Percentiles rank a stretch among this genome's conserved stretches.
These are phyloP conservation scores for Pugionium dolabratum DNA, from an alignment of 345 rosid genomes.

Conservation along the genomic window DNA sequence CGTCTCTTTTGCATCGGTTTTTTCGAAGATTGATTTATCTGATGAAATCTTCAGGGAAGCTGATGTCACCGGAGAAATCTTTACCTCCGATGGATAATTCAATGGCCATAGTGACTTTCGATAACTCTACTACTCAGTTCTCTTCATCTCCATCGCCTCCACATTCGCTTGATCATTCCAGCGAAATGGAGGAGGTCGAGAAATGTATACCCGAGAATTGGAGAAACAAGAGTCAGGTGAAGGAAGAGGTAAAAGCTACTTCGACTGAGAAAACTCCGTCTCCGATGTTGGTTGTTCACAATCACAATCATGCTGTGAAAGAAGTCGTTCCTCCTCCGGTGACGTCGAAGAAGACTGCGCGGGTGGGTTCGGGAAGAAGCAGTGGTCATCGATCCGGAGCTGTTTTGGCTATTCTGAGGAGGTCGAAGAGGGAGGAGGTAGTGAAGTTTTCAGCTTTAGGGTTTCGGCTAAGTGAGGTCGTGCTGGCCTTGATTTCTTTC, in stretches of 20 bases:
- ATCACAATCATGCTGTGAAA: slow-evolving; percentile 32
- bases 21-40: not conserved
- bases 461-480: slow-evolving; percentile 66
- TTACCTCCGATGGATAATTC: slow-evolving; percentile 47
- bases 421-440: slow-evolving; percentile 34
- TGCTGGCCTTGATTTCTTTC: slow-evolving; percentile 81
- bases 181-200: slow-evolving; percentile 30
- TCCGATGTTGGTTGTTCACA: slow-evolving; percentile 39
- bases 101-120: slow-evolving; percentile 62
- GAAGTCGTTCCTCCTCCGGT: slow-evolving; percentile 23
- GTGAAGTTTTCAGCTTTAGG: slow-evolving; percentile 60
- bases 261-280: slow-evolving; percentile 28
- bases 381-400: slow-evolving; percentile 44
- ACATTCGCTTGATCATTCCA: slow-evolving; percentile 46
- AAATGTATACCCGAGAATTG: slow-evolving; percentile 18
- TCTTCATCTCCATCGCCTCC: slow-evolving; percentile 51
- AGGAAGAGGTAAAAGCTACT: not conserved
- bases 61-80: slow-evolving; percentile 16
- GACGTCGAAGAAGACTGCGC: slow-evolving; percentile 41
- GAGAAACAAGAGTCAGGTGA: slow-evolving; percentile 21
- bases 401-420: slow-evolving; percentile 35
- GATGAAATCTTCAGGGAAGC: slow-evolving; percentile 32
- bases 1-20: not conserved
- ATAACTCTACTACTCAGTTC: slow-evolving; percentile 53
- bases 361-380: slow-evolving; percentile 45